Percentiles rank a stretch among this genome's conserved stretches.
Conservation (phyloP, 768 basidiomycete genomes). For the Austroboletus eburneus region DNA sequence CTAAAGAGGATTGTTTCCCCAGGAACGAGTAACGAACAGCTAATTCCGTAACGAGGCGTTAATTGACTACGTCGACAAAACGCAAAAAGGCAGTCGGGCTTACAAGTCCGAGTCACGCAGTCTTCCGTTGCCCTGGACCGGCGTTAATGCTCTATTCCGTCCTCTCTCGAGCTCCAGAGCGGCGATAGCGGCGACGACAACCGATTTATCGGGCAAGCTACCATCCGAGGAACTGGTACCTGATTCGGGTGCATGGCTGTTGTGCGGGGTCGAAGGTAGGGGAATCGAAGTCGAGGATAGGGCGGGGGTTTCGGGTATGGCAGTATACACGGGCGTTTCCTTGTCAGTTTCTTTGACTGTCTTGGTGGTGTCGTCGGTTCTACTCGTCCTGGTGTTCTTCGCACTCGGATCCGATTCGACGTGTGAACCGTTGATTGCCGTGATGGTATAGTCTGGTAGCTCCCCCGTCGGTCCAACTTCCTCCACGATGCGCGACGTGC, state of each 20-base stretch:
- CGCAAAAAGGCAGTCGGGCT: slow-evolving; percentile 10
- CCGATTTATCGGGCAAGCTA: slow-evolving; percentile 36
- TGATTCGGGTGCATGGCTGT: slow-evolving; percentile 28
- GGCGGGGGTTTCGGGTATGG: slow-evolving; percentile 3
- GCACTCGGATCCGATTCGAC: not conserved
- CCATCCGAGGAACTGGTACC: slow-evolving; percentile 48
- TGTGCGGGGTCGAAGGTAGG: slow-evolving; percentile 3
- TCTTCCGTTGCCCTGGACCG: slow-evolving; percentile 46
- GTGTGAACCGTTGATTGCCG: not conserved
- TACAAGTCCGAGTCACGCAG: slow-evolving; percentile 42
- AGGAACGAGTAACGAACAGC: slow-evolving; percentile 36
- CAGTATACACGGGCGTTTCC: slow-evolving; percentile 2
- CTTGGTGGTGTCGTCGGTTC: not conserved
- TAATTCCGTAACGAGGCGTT: slow-evolving; percentile 10
- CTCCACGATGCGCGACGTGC: slow-evolving; percentile 25
- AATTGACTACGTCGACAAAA: not conserved
- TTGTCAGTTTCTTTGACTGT: slow-evolving; percentile 4
- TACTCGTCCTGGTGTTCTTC: not conserved
- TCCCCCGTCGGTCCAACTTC: slow-evolving; percentile 46
- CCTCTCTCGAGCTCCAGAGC: slow-evolving; percentile 42
- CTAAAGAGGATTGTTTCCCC: slow-evolving; percentile 49
- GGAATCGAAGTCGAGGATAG: slow-evolving; percentile 4
- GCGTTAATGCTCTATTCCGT: slow-evolving; percentile 49
- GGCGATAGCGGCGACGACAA: slow-evolving; percentile 32
- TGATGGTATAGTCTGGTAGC: slow-evolving; percentile 29